Percentiles rank a stretch among this genome's conserved stretches.
Conservation (phyloP, 805 yeast species). For the Yamadazyma takamatsuzukensis region DNA sequence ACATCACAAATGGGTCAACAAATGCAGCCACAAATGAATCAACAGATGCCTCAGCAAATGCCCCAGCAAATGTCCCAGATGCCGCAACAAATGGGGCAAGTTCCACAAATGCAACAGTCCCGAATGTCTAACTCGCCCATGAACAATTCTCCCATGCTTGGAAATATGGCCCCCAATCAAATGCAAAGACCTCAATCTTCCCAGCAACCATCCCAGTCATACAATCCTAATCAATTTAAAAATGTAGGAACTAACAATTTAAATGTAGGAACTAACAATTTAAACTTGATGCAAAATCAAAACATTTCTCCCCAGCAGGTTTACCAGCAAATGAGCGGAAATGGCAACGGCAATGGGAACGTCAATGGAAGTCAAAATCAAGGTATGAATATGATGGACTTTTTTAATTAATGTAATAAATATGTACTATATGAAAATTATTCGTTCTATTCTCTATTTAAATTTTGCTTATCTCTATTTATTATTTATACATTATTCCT, state of each 20-base stretch:
- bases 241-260: slow-evolving; percentile 6
- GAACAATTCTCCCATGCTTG: slow-evolving; percentile 5
- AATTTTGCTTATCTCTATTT: slow-evolving; percentile 1
- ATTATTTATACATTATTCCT: slow-evolving; percentile 5
- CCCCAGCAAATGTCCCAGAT: neutral
- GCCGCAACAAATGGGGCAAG: neutral
- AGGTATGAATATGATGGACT: slow-evolving; percentile 27
- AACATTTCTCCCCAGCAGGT: slow-evolving; percentile 39
- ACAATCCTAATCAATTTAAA: slow-evolving; percentile 1
- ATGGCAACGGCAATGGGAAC: too few species aligned
- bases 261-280: slow-evolving; percentile 5
- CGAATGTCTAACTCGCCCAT: too few species aligned
- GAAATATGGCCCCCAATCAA: slow-evolving; percentile 6
- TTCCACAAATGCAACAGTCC: too few species aligned
- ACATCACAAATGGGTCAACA: neutral
- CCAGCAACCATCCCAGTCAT: slow-evolving; percentile 6
- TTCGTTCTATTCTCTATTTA: too few species aligned
- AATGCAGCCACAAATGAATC: too few species aligned
- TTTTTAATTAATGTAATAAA: slow-evolving; percentile 17
- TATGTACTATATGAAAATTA: slow-evolving; percentile 5
- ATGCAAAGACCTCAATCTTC: slow-evolving; percentile 11
- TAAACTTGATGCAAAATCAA: slow-evolving; percentile 1
- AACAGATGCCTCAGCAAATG: neutral
- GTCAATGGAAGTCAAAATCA: too few species aligned
- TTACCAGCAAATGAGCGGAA: slow-evolving; percentile 23